A percentile compares a stretch with the other conserved stretches of the same genome.
These are phyloP conservation scores for Clitocybe nebularis DNA, from an alignment of 1,284 basidiomycete genomes.

Conservation along the genomic window DNA sequence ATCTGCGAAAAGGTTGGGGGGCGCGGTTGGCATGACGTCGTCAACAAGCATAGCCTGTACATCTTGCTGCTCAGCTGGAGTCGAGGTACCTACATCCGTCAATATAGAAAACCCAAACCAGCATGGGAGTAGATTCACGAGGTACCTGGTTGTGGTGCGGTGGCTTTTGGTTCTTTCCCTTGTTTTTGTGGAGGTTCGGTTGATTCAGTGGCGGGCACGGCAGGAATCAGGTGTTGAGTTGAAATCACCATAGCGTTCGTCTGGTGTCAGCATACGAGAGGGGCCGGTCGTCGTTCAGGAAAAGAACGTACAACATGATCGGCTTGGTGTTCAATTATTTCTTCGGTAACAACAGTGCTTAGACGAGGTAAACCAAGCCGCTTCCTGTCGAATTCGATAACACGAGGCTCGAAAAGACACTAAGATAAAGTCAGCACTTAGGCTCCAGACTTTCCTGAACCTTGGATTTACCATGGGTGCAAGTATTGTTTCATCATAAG, in stretches of 20 bases:
- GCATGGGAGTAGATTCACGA: not conserved
- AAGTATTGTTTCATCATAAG: constrained; percentile 95
- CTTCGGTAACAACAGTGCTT: constrained; percentile 63
- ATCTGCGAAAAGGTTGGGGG: constrained; percentile 28
- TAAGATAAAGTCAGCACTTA: constrained; percentile 26
- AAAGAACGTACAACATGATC: constrained; percentile 56
- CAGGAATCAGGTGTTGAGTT: constrained; percentile 73
- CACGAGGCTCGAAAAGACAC: constrained; percentile 90
- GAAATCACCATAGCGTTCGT: constrained; percentile 84
- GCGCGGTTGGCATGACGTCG: constrained; percentile 25
- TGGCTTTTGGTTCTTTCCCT: constrained; percentile 7
- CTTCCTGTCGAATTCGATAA: constrained; percentile 87
- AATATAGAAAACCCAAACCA: too few species aligned
- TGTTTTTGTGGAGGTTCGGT: constrained; percentile 11
- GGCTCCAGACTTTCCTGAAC: constrained; percentile 1
- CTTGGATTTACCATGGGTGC: constrained; percentile 76
- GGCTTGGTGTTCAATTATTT: constrained; percentile 60
- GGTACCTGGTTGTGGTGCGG: constrained; percentile 13
- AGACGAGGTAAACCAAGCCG: constrained; percentile 45
- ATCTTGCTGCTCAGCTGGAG: constrained; percentile 25
- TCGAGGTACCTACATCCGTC: constrained; percentile 19
- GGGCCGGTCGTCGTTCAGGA: constrained; percentile 1
- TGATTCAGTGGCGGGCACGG: constrained; percentile 11
- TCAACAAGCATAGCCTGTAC: constrained; percentile 27
- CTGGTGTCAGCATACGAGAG: constrained; percentile 30